Percentiles rank a stretch among this genome's conserved stretches.
Evolutionary conservation across 352 stramenopile genomes (phyloP).

Genomic region (Pythium utonaiense): DNA sequence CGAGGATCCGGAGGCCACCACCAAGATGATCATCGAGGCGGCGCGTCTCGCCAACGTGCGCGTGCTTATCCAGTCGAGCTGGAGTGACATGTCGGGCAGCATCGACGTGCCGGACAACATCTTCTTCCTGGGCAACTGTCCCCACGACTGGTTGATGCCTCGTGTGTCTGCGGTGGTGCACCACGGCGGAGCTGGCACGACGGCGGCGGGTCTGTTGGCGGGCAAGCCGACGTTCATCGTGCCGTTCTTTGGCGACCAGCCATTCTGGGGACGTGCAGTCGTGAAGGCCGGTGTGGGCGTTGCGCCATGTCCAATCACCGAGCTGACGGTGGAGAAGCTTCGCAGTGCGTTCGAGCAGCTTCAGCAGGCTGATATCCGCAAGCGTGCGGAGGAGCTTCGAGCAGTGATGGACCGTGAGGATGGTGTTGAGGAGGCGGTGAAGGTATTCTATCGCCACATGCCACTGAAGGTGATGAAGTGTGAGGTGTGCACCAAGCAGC

Average conservation of each 20-base stretch:
- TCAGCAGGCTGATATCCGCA: conserved; percentile 40
- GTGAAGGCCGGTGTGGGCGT: conserved; percentile 79
- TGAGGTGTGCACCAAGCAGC: conserved; percentile 37
- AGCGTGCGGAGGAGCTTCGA: conserved; percentile 46
- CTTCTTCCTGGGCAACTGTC: conserved; percentile 67
- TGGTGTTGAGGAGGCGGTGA: conserved; percentile 79
- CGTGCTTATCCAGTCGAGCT: conserved; percentile 90
- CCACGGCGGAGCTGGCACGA: conserved; percentile 88
- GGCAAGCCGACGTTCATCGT: conserved; percentile 93
- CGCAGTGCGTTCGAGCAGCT: conserved; percentile 72
- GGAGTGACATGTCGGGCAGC: conserved; percentile 73
- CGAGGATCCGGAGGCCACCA: conserved; percentile 62
- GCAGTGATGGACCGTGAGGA: conserved; percentile 79
- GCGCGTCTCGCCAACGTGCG: conserved; percentile 55
- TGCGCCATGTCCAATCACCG: conserved; percentile 74
- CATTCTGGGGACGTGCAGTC: conserved; percentile 91
- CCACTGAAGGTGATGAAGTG: conserved; percentile 88
- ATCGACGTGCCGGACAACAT: conserved; percentile 51
- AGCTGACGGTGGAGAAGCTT: conserved; percentile 84
- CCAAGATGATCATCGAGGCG: conserved; percentile 85
- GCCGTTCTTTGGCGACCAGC: conserved; percentile 95
- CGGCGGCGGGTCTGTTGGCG: conserved; percentile 84
- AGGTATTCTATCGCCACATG: conserved; percentile 83
- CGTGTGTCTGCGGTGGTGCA: conserved; percentile 86
- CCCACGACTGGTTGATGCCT: conserved; percentile 91